A percentile compares a stretch with the other conserved stretches of the same genome.
These are phyloP conservation scores for Nicotiana paniculata DNA, from an alignment of 257 asterid species.

Conservation along the genomic window DNA sequence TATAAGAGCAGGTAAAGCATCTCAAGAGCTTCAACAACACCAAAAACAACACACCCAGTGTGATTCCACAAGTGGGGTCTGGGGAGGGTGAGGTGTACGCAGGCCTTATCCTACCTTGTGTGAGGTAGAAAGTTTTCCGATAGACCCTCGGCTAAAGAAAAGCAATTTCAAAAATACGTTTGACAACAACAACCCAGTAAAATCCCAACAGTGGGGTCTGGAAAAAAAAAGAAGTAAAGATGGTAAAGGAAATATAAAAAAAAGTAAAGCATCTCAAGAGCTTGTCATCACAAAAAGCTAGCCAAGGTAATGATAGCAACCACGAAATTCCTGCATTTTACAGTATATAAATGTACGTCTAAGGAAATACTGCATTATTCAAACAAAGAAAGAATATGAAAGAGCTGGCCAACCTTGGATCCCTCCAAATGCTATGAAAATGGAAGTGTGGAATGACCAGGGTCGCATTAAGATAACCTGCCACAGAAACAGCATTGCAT, in stretches of 20 bases:
- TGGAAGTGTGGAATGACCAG: slow-evolving; percentile 90
- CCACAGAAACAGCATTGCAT: slow-evolving; percentile 99
- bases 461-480: slow-evolving; percentile 94
- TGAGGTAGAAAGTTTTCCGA: too few relatives aligned
- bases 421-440: slow-evolving; percentile 98
- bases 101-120: too few relatives aligned
- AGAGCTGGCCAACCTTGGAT: slow-evolving; percentile 64
- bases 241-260: too few relatives aligned
- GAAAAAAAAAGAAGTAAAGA: too few relatives aligned
- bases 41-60: too few relatives aligned
- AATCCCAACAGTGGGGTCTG: too few relatives aligned
- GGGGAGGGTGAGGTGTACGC: too few relatives aligned
- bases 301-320: not conserved
- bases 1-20: not conserved
- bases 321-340: not conserved
- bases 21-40: not conserved
- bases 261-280: not conserved
- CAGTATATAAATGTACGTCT: not conserved
- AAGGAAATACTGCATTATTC: not conserved
- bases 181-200: too few relatives aligned
- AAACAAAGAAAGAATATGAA: not conserved
- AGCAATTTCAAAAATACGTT: too few relatives aligned
- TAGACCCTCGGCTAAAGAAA: too few relatives aligned
- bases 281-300: not conserved
- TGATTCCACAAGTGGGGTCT: too few relatives aligned